These are phyloP conservation scores for Mycosphaerelloides madeirae DNA, from an alignment of 2,329 filamentous ascomycete species.

Conservation along the genomic window DNA sequence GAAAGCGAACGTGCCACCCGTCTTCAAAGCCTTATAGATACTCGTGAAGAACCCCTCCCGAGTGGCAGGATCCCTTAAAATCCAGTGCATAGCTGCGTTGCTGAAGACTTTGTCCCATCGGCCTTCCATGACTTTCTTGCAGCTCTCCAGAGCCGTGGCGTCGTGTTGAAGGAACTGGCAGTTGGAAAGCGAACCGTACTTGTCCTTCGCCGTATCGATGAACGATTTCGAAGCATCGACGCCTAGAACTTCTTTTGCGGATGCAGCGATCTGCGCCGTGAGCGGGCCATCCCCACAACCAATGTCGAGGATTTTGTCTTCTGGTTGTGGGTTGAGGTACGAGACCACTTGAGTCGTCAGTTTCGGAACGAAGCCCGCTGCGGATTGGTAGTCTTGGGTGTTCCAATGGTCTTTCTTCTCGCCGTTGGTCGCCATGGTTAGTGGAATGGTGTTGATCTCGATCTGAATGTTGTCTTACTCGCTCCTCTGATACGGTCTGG, in stretches of 20 bases:
- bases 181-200: constrained; percentile 19
- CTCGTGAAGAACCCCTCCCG: constrained; percentile 51
- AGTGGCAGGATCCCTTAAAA: constrained; percentile 45
- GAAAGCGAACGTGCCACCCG: constrained; percentile 58
- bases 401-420: constrained; percentile 31
- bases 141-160: constrained; percentile 25
- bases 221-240: constrained; percentile 40
- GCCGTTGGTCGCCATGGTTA: no score
- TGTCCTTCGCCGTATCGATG: constrained; percentile 33
- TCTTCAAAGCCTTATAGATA: constrained; percentile 49
- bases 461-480: no score
- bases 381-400: constrained; percentile 30
- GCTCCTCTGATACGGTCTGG: no score
- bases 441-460: no score
- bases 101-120: constrained; percentile 39
- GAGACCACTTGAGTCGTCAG: constrained; percentile 37
- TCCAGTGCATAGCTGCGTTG: constrained; percentile 45
- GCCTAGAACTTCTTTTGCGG: constrained; percentile 32
- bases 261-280: constrained; percentile 34
- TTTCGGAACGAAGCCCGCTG: constrained; percentile 39
- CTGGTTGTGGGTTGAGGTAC: constrained; percentile 33
- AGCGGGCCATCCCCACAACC: constrained; percentile 40
- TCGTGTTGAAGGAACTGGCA: constrained; percentile 31
- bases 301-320: constrained; percentile 37
- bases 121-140: constrained; percentile 17